Evolutionary conservation across 768 basidiomycete species (phyloP).

Genomic region (Galerina marginata): DNA sequence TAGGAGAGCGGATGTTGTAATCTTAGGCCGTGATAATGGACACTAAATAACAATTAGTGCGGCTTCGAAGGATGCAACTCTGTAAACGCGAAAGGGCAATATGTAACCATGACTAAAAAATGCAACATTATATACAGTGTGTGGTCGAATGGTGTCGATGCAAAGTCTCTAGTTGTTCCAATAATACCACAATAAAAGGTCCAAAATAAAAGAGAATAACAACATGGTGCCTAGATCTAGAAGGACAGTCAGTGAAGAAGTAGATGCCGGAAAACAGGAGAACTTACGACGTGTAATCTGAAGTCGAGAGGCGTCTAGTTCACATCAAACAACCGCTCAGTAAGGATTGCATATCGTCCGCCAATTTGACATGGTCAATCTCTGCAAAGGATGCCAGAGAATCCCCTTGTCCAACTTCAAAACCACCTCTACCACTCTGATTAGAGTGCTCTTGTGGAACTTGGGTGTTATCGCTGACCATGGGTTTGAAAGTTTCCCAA

Average conservation of each 20-base stretch:
- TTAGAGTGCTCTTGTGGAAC: slow-evolving; percentile 8
- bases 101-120: slow-evolving; percentile 3
- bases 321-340: slow-evolving; percentile 32
- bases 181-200: slow-evolving; percentile 1
- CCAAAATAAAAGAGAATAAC: slow-evolving; percentile 1
- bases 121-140: slow-evolving; percentile 12
- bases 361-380: slow-evolving; percentile 29
- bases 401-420: slow-evolving; percentile 9
- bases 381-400: slow-evolving; percentile 15
- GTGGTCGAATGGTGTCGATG: slow-evolving; percentile 10
- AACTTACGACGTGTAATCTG: background rate
- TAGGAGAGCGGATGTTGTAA: background rate
- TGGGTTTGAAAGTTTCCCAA: slow-evolving; percentile 60
- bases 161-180: slow-evolving; percentile 4
- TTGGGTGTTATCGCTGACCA: slow-evolving; percentile 43
- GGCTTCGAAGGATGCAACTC: background rate
- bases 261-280: background rate
- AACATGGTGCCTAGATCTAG: background rate
- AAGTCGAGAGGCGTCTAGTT: background rate
- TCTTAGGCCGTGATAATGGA: background rate
- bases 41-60: background rate
- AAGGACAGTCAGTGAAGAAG: background rate
- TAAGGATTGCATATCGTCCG: slow-evolving; percentile 30
- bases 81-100: slow-evolving; percentile 1
- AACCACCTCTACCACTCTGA: background rate